Evolutionary conservation across 768 basidiomycete species (phyloP).

Genomic region (Amanita rubescens): DNA sequence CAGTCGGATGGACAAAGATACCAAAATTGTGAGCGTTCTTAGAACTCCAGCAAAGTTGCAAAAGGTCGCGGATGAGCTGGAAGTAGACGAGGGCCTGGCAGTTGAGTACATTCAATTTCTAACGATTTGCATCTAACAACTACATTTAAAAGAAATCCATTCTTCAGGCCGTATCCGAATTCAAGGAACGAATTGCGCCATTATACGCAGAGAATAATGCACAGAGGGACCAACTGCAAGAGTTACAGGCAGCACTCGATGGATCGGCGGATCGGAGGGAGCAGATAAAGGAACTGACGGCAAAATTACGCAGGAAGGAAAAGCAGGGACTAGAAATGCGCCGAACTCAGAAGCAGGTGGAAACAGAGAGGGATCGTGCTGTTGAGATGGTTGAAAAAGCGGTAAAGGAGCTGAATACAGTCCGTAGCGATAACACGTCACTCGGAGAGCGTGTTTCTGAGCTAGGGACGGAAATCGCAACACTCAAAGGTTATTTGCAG

Average conservation of each 20-base stretch:
- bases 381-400: constrained; percentile 21
- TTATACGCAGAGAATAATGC: constrained; percentile 23
- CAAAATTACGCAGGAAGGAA: constrained; percentile 14
- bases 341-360: constrained; percentile 10
- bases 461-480: constrained; percentile 21
- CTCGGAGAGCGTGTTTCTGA: constrained; percentile 17
- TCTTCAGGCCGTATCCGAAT: constrained; percentile 30
- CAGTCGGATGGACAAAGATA: constrained; percentile 22
- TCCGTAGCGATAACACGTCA: constrained; percentile 11
- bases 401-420: constrained; percentile 16
- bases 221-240: constrained; percentile 22
- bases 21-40: constrained; percentile 28
- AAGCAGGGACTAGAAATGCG: constrained; percentile 17
- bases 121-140: neutral
- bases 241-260: constrained; percentile 15
- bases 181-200: constrained; percentile 34
- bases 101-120: constrained; percentile 13
- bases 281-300: constrained; percentile 11
- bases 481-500: constrained; percentile 25
- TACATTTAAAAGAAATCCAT: constrained; percentile 20
- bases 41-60: constrained; percentile 28
- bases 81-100: constrained; percentile 17
- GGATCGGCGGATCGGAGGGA: constrained; percentile 10
- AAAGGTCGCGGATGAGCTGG: constrained; percentile 19
- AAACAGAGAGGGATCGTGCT: constrained; percentile 21